Percentiles rank a stretch among this genome's conserved stretches.
phyloP scores from a whole-genome alignment of 73 alveolate species.

The Paramecium octaurelia region DNA sequence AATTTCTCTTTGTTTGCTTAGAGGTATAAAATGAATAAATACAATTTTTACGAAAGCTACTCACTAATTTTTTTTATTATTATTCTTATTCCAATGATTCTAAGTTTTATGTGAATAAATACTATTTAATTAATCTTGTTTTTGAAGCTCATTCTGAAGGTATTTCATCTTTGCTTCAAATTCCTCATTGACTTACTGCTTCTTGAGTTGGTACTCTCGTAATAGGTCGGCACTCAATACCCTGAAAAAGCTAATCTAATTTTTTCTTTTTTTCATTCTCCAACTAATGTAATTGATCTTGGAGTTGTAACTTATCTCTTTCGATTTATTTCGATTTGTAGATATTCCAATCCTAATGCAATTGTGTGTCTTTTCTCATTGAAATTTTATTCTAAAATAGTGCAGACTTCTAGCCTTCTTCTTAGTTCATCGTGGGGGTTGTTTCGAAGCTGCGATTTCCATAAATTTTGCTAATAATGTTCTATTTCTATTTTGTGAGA shows the following conservation, averaged over 20 bases:
- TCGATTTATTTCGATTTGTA: not conserved
- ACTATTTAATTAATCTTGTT: not conserved
- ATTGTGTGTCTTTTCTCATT: not conserved
- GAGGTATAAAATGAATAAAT: not conserved
- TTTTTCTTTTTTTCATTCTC: not conserved
- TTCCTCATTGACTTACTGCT: not conserved
- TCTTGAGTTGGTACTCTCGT: not conserved
- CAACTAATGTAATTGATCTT: not conserved
- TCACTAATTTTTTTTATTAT: not conserved
- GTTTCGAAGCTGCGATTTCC: not conserved
- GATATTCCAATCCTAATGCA: not conserved
- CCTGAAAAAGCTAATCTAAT: not conserved
- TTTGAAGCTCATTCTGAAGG: not conserved
- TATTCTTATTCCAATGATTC: not conserved
- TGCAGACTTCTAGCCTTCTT: not conserved
- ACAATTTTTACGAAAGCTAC: not conserved
- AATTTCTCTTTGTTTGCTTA: not conserved
- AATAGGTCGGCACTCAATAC: not conserved
- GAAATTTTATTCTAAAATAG: not conserved
- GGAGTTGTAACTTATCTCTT: not conserved
- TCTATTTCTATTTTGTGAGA: not conserved
- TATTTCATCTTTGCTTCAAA: not conserved
- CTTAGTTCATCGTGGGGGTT: not conserved
- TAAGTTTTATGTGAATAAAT: not conserved
- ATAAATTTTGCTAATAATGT: not conserved